Conservation (phyloP, 2,329 filamentous ascomycete species). For the Fusarium coffeatum region DNA sequence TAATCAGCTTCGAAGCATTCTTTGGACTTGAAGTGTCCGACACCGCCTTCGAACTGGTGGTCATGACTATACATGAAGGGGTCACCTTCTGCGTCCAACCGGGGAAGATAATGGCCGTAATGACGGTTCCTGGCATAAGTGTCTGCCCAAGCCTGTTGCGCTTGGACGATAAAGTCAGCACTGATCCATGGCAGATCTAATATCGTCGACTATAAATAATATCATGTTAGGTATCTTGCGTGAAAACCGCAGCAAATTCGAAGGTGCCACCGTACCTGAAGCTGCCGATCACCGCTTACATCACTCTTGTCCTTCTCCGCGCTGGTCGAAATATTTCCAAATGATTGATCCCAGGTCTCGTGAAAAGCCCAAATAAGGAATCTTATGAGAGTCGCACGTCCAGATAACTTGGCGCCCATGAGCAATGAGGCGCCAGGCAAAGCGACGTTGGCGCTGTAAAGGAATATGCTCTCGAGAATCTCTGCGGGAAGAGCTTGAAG, state of each 20-base stretch:
- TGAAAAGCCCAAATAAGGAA: constrained; percentile 53
- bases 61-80: constrained; percentile 17
- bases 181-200: constrained; percentile 58
- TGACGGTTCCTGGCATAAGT: constrained; percentile 51
- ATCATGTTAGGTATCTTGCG: constrained; percentile 13
- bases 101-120: constrained; percentile 50
- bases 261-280: constrained; percentile 55
- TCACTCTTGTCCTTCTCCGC: constrained; percentile 2
- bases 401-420: constrained; percentile 61
- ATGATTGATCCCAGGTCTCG: constrained; percentile 55
- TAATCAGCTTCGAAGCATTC: constrained; percentile 55
- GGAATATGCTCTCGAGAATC: constrained; percentile 64
- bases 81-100: constrained; percentile 18
- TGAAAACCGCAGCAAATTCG: background rate
- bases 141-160: constrained; percentile 61
- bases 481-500: constrained; percentile 61
- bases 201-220: constrained; percentile 54
- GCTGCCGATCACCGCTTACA: constrained; percentile 53
- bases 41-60: constrained; percentile 42
- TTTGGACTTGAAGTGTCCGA: constrained; percentile 49
- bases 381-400: constrained; percentile 52
- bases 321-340: constrained; percentile 46
- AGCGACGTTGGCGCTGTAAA: constrained; percentile 61
- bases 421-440: constrained; percentile 58
- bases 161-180: constrained; percentile 60